phyloP scores from a whole-genome alignment of 208 protist genomes.

The Leptomonas seymouri region DNA sequence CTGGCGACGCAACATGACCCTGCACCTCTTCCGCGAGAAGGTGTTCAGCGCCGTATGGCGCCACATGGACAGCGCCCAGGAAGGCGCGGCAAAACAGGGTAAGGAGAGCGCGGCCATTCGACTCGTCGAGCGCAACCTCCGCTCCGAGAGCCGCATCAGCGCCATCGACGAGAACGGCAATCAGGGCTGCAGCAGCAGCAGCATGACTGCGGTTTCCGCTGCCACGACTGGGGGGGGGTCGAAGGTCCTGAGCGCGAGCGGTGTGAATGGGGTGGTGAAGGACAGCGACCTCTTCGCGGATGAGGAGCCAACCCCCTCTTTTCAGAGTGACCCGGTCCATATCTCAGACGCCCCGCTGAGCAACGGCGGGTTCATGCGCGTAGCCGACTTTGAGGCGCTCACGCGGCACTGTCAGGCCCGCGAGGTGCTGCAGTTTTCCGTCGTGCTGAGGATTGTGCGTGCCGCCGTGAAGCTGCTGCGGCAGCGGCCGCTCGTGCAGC shows the following conservation, averaged over 20 bases:
- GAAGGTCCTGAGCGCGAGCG: neutral
- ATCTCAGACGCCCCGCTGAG: constrained; percentile 10
- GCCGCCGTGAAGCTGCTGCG: constrained; percentile 57
- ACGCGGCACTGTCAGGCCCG: constrained; percentile 35
- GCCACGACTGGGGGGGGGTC: neutral
- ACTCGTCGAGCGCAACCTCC: constrained; percentile 21
- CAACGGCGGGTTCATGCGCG: constrained; percentile 51
- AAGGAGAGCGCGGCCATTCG: constrained; percentile 17
- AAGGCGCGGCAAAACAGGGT: constrained; percentile 22
- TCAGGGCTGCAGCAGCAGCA: neutral
- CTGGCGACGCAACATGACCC: constrained; percentile 43
- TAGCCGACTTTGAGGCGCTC: constrained; percentile 43
- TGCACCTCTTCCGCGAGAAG: constrained; percentile 42
- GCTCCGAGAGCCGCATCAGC: constrained; percentile 13
- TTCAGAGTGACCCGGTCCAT: constrained; percentile 24
- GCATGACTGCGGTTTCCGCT: neutral
- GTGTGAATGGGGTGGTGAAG: neutral
- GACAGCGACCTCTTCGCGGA: constrained; percentile 16
- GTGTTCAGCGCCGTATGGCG: constrained; percentile 50
- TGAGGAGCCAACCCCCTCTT: constrained; percentile 14
- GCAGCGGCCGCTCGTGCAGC: constrained; percentile 50
- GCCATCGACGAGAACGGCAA: neutral
- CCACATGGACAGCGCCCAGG: constrained; percentile 44
- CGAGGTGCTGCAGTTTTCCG: constrained; percentile 41
- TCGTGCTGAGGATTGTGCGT: constrained; percentile 47